Base-by-base conservation (phyloP, 345 rosid genomes). In the Lumnitzera racemosa region DNA sequence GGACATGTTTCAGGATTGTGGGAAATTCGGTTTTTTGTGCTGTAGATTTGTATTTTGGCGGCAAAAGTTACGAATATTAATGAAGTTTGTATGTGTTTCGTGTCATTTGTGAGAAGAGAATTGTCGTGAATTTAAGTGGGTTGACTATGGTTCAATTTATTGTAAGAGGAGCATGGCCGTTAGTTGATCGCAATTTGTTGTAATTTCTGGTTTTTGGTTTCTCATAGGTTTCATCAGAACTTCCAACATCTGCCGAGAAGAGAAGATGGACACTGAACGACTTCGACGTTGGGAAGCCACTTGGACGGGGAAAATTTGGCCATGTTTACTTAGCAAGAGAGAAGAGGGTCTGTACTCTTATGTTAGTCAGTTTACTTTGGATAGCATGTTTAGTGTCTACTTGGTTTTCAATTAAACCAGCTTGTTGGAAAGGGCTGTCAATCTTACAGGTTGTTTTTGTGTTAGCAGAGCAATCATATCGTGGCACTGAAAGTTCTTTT, bases 401-500 rank as follows among this genome's bases (percentile, higher is more conserved):
- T 53, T 23, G n/a, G 8, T 47, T 20, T 27, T 46, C 0, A 55
- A 63, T 43, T 36, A 7, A 6, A 36, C 43, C 43, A 36, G 43
- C 43, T 36, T 36, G 43, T 36, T 9, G 43, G 7, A 36, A 1
- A 36, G 43, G 43, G 11, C 43, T 36, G 7, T 9, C 1, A 9
- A 36, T 36, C 43, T 49, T 57, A n/a, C 15, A 9, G 46, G 3
- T 3, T 15, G 12, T 61, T 6, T 59, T 59, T 53, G 25, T 2
- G 70, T 46, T 58, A 56, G 64, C 85, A 94, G 99, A 94, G 99
- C 79, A 90, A 86, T 75, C 92, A 94, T 56, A 74, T 94, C 16
- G 96, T 94, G 52, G 99, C 99, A 9, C 70, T 94, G 17, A 94
- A 94, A 80, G 97, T 94, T 64, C 86, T 94, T 48, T 94, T 94